Evolutionary conservation across 371 early-diverging fungal species (phyloP).

Genomic region (Conidiobolus incongruus): DNA sequence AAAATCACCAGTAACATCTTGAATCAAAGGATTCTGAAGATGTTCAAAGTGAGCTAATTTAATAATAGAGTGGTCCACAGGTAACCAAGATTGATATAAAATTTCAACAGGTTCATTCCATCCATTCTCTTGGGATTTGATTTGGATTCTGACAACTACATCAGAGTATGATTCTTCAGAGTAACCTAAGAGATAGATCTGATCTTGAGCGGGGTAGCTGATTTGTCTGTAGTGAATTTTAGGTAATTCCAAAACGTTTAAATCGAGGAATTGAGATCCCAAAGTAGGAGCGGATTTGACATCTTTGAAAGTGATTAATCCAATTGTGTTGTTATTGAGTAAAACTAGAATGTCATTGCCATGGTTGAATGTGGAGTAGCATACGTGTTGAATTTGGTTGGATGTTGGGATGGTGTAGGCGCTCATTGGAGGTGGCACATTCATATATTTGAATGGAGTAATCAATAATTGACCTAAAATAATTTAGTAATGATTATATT

Average conservation of each 20-base stretch:
- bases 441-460: constrained; percentile 68
- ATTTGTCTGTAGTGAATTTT: background rate
- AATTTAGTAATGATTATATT: background rate
- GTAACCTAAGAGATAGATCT: constrained; percentile 1
- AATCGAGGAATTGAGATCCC: background rate
- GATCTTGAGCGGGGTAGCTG: background rate
- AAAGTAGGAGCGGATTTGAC: constrained; percentile 10
- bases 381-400: constrained; percentile 24
- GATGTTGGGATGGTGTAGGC: constrained; percentile 17
- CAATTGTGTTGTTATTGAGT: constrained; percentile 5
- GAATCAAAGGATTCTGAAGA: constrained; percentile 19
- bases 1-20: constrained; percentile 13
- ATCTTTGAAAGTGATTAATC: constrained; percentile 8
- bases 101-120: background rate
- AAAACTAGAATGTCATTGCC: constrained; percentile 50
- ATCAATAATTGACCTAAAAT: constrained; percentile 16
- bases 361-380: constrained; percentile 28
- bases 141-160: background rate
- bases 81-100: background rate
- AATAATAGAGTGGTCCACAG: background rate
- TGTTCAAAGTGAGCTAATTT: no score
- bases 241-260: no score
- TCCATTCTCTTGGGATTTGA: no score
- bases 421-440: constrained; percentile 91
- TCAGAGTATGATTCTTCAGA: background rate